phyloP scores from a whole-genome alignment of 176 grass and related monocot species.

The Oryza nivara region DNA sequence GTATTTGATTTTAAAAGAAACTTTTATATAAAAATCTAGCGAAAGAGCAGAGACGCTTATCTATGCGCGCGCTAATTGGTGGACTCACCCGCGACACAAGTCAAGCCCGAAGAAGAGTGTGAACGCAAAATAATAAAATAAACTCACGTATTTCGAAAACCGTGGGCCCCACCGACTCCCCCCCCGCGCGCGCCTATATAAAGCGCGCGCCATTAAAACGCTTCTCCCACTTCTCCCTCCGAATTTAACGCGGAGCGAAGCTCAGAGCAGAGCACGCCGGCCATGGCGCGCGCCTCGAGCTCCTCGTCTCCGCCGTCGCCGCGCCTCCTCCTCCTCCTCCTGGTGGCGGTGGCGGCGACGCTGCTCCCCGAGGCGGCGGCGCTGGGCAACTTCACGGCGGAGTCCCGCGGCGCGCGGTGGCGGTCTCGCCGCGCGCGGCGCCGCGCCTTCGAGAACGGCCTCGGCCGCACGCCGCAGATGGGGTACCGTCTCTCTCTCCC shows the following conservation, averaged over 20 bases:
- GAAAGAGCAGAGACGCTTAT: too few relatives aligned
- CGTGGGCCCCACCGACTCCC: background rate
- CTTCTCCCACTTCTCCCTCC: background rate
- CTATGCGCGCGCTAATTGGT: background rate
- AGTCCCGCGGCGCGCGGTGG: constrained; percentile 32
- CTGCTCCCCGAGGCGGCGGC: background rate
- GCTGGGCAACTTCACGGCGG: constrained; percentile 47
- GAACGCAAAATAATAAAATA: background rate
- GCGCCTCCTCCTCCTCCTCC: constrained; percentile 16
- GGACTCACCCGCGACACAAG: background rate
- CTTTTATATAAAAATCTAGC: background rate
- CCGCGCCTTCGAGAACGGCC: constrained; percentile 59
- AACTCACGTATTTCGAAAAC: background rate
- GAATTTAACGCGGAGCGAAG: background rate
- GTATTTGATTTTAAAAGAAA: too few relatives aligned
- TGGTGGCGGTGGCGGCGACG: constrained; percentile 20
- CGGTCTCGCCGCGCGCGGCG: constrained; percentile 30
- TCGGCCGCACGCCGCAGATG: constrained; percentile 85
- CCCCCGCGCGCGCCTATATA: constrained; percentile 22
- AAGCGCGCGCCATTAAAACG: background rate
- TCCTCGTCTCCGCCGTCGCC: constrained; percentile 2
- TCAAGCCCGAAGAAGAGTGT: background rate
- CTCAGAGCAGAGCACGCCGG: background rate
- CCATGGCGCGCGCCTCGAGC: constrained; percentile 43
- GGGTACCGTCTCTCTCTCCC: constrained; percentile 46